Conservation (phyloP, 1,284 basidiomycete species). For the Trichosporon ovoides region DNA sequence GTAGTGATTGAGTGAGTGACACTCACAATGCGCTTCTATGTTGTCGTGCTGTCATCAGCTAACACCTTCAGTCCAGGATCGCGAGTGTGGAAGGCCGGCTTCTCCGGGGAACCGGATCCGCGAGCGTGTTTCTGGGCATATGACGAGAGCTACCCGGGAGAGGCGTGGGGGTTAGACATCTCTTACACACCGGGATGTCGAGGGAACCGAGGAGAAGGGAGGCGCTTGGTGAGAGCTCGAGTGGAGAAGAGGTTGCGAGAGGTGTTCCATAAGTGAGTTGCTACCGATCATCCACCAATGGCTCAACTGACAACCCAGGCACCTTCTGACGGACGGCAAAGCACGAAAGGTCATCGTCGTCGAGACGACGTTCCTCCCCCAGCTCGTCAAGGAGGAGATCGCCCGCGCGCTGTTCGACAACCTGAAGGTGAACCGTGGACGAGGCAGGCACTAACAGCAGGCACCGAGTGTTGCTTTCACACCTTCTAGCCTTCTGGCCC, state of each 20-base stretch:
- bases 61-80: slow-evolving; percentile 40
- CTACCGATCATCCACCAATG: slow-evolving; percentile 4
- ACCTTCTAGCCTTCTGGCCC: slow-evolving; percentile 72
- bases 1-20: slow-evolving; percentile 48
- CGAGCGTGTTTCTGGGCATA: slow-evolving; percentile 42
- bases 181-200: slow-evolving; percentile 20
- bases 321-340: slow-evolving; percentile 86
- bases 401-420: slow-evolving; percentile 85
- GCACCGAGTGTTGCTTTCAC: slow-evolving; percentile 90
- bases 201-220: slow-evolving; percentile 60
- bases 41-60: neutral
- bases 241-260: slow-evolving; percentile 65
- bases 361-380: slow-evolving; percentile 80
- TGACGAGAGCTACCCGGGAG: slow-evolving; percentile 13
- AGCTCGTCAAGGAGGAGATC: slow-evolving; percentile 80
- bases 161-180: slow-evolving; percentile 44
- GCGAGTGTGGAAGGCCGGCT: slow-evolving; percentile 50
- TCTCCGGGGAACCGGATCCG: slow-evolving; percentile 49
- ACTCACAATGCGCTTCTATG: too few species aligned
- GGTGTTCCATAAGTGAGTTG: slow-evolving; percentile 76
- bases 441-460: slow-evolving; percentile 48
- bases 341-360: slow-evolving; percentile 86
- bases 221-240: slow-evolving; percentile 62
- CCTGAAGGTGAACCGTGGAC: slow-evolving; percentile 59
- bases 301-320: slow-evolving; percentile 52